Conservation (phyloP, 2,329 filamentous ascomycete species). For the Alternaria gaisen region DNA sequence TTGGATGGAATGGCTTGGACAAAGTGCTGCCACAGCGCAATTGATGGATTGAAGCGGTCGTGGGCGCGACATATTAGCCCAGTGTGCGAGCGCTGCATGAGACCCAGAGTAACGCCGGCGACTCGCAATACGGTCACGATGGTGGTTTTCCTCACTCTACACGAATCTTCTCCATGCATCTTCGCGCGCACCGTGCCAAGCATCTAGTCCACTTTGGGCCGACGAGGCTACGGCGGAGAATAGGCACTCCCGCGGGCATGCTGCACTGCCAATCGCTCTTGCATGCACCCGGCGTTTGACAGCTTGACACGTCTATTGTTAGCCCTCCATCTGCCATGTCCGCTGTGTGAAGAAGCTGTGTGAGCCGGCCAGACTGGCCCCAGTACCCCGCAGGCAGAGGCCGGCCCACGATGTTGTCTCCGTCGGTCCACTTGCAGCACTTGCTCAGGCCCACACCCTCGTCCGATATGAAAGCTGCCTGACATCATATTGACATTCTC, state of each 20-base stretch:
- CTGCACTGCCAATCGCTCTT: slow-evolving; percentile 14
- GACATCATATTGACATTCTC: slow-evolving; percentile 31
- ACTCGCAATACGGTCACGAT: slow-evolving; percentile 6
- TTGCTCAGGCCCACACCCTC: slow-evolving; percentile 15
- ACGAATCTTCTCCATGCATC: slow-evolving; percentile 11
- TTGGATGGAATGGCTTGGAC: slow-evolving; percentile 25
- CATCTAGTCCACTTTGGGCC: slow-evolving; percentile 22
- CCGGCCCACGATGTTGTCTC: background rate
- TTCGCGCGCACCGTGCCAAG: slow-evolving; percentile 24
- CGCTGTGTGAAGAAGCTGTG: background rate
- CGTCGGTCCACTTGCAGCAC: slow-evolving; percentile 14
- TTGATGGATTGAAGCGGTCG: slow-evolving; percentile 44
- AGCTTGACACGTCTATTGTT: slow-evolving; percentile 1
- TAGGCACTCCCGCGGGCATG: slow-evolving; percentile 29
- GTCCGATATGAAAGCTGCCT: slow-evolving; percentile 19
- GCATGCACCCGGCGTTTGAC: background rate
- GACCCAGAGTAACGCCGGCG: slow-evolving; percentile 21
- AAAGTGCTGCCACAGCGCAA: slow-evolving; percentile 48
- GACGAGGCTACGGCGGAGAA: slow-evolving; percentile 11
- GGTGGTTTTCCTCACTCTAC: slow-evolving; percentile 3
- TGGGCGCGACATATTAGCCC: slow-evolving; percentile 44
- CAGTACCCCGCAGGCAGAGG: slow-evolving; percentile 4
- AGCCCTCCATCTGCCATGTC: slow-evolving; percentile 9
- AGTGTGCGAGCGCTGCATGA: slow-evolving; percentile 37
- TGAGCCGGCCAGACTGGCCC: slow-evolving; percentile 6